Conservation (phyloP, 306 rosid genomes). For the Ziziphus jujuba region DNA sequence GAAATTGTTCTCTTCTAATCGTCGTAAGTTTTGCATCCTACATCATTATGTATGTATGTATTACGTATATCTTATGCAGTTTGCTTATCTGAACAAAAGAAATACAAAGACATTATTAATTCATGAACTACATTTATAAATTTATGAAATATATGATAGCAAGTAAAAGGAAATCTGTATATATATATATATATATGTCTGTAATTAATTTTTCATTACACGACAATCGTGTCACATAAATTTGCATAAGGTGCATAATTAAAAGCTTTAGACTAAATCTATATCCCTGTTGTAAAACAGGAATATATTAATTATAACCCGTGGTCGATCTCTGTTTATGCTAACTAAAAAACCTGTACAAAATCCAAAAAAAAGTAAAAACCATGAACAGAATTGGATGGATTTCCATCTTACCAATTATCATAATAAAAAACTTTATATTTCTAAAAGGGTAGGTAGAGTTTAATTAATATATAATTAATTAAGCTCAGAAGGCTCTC, state of each 20-base stretch:
- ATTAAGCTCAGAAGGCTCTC: conserved; percentile 28
- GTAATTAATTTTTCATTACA: background rate
- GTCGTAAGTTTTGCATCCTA: too few relatives aligned
- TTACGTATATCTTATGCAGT: too few relatives aligned
- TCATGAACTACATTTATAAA: too few relatives aligned
- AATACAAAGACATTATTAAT: too few relatives aligned
- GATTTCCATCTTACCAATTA: conserved; percentile 27
- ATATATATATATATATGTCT: too few relatives aligned
- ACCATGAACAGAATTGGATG: conserved; percentile 23
- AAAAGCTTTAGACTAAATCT: too few relatives aligned
- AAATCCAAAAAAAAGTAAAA: conserved; percentile 5
- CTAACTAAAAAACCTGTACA: conserved; percentile 8
- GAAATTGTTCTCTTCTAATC: too few relatives aligned
- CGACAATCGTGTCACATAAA: background rate
- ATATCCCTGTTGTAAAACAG: background rate
- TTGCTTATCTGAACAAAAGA: too few relatives aligned
- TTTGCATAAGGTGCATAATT: background rate
- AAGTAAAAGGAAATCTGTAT: too few relatives aligned
- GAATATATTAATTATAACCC: background rate
- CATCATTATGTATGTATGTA: too few relatives aligned
- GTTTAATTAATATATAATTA: background rate
- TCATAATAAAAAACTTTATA: background rate
- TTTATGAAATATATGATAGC: too few relatives aligned
- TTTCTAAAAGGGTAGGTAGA: background rate
- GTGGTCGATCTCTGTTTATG: conserved; percentile 1